Percentiles rank a stretch among this genome's conserved stretches.
These are phyloP conservation scores for Psilocybe tampanensis DNA, from an alignment of 768 basidiomycete genomes.

Conservation along the genomic window DNA sequence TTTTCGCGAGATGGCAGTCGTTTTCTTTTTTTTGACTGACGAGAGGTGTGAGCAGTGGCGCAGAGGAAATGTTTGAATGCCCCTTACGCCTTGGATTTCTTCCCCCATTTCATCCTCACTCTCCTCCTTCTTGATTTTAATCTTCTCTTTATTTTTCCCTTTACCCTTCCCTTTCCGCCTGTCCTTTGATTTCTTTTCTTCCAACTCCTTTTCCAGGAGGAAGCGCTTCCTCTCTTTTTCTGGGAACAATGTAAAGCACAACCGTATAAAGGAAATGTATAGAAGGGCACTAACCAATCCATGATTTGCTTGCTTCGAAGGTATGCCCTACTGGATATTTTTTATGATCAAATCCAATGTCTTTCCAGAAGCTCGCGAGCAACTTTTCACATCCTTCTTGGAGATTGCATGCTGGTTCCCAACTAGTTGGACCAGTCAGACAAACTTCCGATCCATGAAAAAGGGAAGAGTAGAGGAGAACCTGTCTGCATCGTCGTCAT, in stretches of 20 bases:
- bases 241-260: slow-evolving; percentile 12
- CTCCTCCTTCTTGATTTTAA: no score
- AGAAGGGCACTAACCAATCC: slow-evolving; percentile 49
- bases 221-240: slow-evolving; percentile 43
- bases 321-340: slow-evolving; percentile 54
- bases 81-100: neutral
- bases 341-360: slow-evolving; percentile 57
- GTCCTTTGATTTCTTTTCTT: slow-evolving; percentile 2
- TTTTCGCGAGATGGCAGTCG: neutral
- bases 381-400: slow-evolving; percentile 53
- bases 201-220: slow-evolving; percentile 13
- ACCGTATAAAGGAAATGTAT: neutral
- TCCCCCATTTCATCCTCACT: no score
- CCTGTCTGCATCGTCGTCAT: slow-evolving; percentile 60
- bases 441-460: neutral
- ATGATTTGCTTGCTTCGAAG: slow-evolving; percentile 43
- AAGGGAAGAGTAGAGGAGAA: slow-evolving; percentile 24
- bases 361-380: slow-evolving; percentile 63
- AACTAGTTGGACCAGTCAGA: slow-evolving; percentile 40
- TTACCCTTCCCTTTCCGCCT: neutral
- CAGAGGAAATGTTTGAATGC: neutral
- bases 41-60: neutral
- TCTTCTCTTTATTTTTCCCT: neutral
- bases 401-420: slow-evolving; percentile 71
- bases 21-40: neutral